Evolutionary conservation across 768 basidiomycete species (phyloP).

Genomic region (Collybia nuda): DNA sequence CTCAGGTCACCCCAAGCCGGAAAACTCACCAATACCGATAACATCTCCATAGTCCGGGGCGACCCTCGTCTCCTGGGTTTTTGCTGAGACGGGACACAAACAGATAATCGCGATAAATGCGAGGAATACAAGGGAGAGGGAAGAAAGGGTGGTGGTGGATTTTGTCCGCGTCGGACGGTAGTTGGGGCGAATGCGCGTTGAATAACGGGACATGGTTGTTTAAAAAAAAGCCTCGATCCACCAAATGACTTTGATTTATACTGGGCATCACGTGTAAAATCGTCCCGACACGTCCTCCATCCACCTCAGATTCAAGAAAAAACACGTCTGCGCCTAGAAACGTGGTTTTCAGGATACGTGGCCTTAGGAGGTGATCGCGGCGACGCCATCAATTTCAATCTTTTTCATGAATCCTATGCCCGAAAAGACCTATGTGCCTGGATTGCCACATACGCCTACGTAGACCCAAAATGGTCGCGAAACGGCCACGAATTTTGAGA

Average conservation of each 20-base stretch:
- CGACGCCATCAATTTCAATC: too few species aligned
- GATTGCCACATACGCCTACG: too few species aligned
- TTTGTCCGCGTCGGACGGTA: slow-evolving; percentile 7
- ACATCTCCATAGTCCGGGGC: slow-evolving; percentile 68
- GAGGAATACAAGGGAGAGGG: slow-evolving; percentile 48
- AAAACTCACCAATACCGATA: slow-evolving; percentile 69
- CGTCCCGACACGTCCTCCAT: slow-evolving; percentile 4
- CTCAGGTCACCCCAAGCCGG: not conserved
- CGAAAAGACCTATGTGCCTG: too few species aligned
- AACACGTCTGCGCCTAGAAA: too few species aligned
- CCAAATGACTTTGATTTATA: not conserved
- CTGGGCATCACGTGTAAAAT: not conserved
- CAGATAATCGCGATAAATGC: slow-evolving; percentile 61
- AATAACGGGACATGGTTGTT: slow-evolving; percentile 9
- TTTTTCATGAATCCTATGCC: too few species aligned
- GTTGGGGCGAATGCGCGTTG: slow-evolving; percentile 10
- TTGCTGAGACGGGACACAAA: slow-evolving; percentile 59
- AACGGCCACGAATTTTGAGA: too few species aligned
- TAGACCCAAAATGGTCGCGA: too few species aligned
- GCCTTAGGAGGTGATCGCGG: too few species aligned
- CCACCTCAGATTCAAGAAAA: too few species aligned
- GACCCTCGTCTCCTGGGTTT: slow-evolving; percentile 35
- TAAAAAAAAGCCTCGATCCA: not conserved
- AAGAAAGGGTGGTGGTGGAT: slow-evolving; percentile 25
- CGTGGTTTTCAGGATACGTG: too few species aligned